Conservation (phyloP, 305 asterid species). For the Fraxinus albicans region DNA sequence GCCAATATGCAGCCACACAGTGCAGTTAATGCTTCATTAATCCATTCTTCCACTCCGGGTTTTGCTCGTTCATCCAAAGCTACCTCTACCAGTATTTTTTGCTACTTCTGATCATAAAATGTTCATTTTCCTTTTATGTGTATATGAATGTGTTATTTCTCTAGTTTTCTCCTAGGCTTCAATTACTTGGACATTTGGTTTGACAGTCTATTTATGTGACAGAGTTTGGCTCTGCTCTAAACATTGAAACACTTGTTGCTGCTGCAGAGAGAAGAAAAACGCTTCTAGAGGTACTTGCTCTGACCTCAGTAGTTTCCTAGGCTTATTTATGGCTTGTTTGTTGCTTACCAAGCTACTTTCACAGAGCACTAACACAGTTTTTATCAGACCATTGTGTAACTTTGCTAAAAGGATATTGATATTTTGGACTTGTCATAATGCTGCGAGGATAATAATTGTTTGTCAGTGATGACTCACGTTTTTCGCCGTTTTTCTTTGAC, state of each 20-base stretch:
- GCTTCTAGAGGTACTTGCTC: conserved; percentile 78
- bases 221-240: conserved; percentile 97
- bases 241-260: conserved; percentile 96
- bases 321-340: conserved; percentile 13
- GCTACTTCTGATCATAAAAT: conserved; percentile 7
- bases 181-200: conserved; percentile 22
- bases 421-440: background rate
- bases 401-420: background rate
- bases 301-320: conserved; percentile 6
- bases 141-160: conserved; percentile 17
- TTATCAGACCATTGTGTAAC: background rate
- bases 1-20: conserved; percentile 56
- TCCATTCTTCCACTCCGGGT: conserved; percentile 60
- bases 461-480: background rate
- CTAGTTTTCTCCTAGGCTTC: conserved; percentile 3
- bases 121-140: background rate
- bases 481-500: background rate
- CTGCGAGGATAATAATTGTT: background rate
- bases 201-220: conserved; percentile 20
- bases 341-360: conserved; percentile 6
- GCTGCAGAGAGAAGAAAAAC: conserved; percentile 98
- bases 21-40: conserved; percentile 45
- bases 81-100: conserved; percentile 66
- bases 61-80: conserved; percentile 64
- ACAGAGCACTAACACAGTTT: background rate